These are phyloP conservation scores for Auricularia cornea DNA, from an alignment of 768 basidiomycete genomes.

Conservation along the genomic window DNA sequence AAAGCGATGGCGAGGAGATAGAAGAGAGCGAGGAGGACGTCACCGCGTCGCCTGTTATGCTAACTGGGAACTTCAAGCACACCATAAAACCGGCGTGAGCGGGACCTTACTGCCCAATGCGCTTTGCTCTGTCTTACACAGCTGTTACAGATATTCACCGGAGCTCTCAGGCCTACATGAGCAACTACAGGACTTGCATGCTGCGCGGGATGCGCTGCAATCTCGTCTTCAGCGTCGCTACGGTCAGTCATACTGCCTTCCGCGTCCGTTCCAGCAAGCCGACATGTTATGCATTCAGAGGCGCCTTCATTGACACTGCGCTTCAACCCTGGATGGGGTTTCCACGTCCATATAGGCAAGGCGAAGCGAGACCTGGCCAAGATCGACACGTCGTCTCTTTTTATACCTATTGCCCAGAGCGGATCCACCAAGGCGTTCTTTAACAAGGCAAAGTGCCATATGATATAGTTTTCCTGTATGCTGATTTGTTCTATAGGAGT, in stretches of 20 bases:
- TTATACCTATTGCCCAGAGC: conserved; percentile 53
- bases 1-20: conserved; percentile 13
- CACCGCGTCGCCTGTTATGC: not conserved
- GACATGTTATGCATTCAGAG: conserved; percentile 29
- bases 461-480: not conserved
- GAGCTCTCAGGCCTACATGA: conserved; percentile 43
- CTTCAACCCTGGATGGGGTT: conserved; percentile 56
- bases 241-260: conserved; percentile 30
- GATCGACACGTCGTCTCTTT: conserved; percentile 39
- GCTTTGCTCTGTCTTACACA: not conserved
- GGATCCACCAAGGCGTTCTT: conserved; percentile 63
- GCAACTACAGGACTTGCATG: conserved; percentile 35
- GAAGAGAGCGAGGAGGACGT: conserved; percentile 1
- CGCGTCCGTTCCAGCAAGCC: not conserved
- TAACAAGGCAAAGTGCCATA: conserved; percentile 38
- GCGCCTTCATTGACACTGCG: conserved; percentile 68
- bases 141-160: conserved; percentile 50
- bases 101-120: not conserved
- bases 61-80: conserved; percentile 36
- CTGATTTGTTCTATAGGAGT: conserved; percentile 38
- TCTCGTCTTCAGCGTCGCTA: conserved; percentile 42
- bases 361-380: conserved; percentile 52
- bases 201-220: conserved; percentile 46
- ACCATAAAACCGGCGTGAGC: conserved; percentile 59
- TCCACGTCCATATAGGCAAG: conserved; percentile 64